Evolutionary conservation across 1,139 yeast genomes (phyloP).

Genomic region (Eremothecium coryli): DNA sequence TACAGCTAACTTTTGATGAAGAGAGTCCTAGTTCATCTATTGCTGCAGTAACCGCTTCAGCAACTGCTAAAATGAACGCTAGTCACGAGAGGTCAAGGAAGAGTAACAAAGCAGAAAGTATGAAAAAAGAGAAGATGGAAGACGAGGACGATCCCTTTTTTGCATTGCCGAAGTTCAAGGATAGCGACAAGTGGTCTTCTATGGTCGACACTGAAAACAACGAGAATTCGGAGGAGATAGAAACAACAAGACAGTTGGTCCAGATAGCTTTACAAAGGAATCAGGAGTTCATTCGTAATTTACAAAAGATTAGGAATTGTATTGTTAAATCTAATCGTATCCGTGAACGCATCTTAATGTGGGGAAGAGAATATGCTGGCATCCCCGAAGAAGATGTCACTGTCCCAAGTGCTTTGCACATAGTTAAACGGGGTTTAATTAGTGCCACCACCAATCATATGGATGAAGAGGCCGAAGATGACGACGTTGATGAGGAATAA

Average conservation of each 20-base stretch:
- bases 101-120: slow-evolving; percentile 12
- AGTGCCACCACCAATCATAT: slow-evolving; percentile 29
- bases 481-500: slow-evolving; percentile 9
- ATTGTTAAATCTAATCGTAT: slow-evolving; percentile 69
- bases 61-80: slow-evolving; percentile 10
- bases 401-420: slow-evolving; percentile 29
- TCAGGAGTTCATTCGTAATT: slow-evolving; percentile 77
- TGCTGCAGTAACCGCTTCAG: slow-evolving; percentile 12
- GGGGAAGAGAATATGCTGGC: slow-evolving; percentile 84
- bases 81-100: slow-evolving; percentile 17
- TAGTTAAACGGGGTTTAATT: slow-evolving; percentile 30
- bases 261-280: slow-evolving; percentile 77
- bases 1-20: slow-evolving; percentile 26
- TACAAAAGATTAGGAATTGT: slow-evolving; percentile 62
- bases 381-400: slow-evolving; percentile 41
- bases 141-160: slow-evolving; percentile 54
- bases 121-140: slow-evolving; percentile 11
- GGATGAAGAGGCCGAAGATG: slow-evolving; percentile 16
- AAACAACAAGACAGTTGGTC: slow-evolving; percentile 54
- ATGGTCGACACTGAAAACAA: slow-evolving; percentile 9
- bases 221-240: slow-evolving; percentile 41
- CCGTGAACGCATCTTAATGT: slow-evolving; percentile 55
- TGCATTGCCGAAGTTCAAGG: slow-evolving; percentile 44
- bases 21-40: slow-evolving; percentile 10
- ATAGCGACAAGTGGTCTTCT: slow-evolving; percentile 14